These are phyloP conservation scores for Pseudogymnoascus sp. DNA, from an alignment of 2,329 filamentous ascomycete genomes.

Conservation along the genomic window DNA sequence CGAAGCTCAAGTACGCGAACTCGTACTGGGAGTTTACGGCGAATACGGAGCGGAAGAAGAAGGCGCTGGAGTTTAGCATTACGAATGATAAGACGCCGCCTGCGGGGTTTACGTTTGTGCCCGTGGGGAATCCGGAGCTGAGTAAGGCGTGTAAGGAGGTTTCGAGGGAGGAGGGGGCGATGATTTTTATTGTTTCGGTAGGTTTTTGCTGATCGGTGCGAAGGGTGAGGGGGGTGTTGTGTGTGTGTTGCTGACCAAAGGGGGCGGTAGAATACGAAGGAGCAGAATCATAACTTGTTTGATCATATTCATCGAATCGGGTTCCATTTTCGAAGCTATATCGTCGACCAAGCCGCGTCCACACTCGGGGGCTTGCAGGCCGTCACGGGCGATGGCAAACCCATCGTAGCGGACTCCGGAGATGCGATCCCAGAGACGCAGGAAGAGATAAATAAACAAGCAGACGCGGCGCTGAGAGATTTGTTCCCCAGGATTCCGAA, in stretches of 20 bases:
- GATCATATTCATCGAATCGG: slow-evolving; percentile 50
- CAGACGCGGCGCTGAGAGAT: slow-evolving; percentile 53
- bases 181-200: slow-evolving; percentile 61
- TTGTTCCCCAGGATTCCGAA: slow-evolving; percentile 58
- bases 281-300: slow-evolving; percentile 24
- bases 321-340: slow-evolving; percentile 50
- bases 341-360: slow-evolving; percentile 46
- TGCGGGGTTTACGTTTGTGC: slow-evolving; percentile 54
- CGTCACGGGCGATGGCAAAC: slow-evolving; percentile 18
- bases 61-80: slow-evolving; percentile 42
- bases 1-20: slow-evolving; percentile 40
- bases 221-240: background rate
- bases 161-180: slow-evolving; percentile 51
- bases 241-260: background rate
- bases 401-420: slow-evolving; percentile 26
- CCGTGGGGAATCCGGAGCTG: slow-evolving; percentile 52
- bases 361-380: slow-evolving; percentile 25
- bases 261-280: slow-evolving; percentile 18
- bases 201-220: slow-evolving; percentile 29
- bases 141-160: slow-evolving; percentile 56
- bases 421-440: slow-evolving; percentile 54
- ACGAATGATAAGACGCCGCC: slow-evolving; percentile 45
- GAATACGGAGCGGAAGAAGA: slow-evolving; percentile 56
- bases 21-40: slow-evolving; percentile 56
- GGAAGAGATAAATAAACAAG: slow-evolving; percentile 52